Base-by-base conservation (phyloP, 352 stramenopile genomes). In the Thalassiosira livingstoniorum region DNA sequence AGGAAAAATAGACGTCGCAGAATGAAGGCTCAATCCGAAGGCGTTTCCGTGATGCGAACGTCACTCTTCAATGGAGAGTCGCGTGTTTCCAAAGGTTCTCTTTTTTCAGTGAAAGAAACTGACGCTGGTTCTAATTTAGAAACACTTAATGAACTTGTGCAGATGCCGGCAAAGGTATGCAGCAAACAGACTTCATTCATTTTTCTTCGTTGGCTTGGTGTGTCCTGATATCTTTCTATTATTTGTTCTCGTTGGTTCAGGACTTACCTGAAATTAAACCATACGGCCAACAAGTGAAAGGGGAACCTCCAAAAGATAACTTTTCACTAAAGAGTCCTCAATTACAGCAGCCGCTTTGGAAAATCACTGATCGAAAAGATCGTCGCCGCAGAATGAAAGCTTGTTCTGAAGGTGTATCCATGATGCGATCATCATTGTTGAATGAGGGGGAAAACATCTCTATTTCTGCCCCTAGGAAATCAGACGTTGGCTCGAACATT, bases 341-440 rank as follows among this genome's bases (percentile, higher is more conserved):
- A n/a, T n/a, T n/a, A n/a, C n/a, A n/a, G n/a, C n/a, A n/a, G n/a
- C n/a, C n/a, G n/a, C n/a, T n/a, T n/a, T n/a, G n/a, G n/a, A n/a
- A n/a, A n/a, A n/a, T n/a, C n/a, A n/a, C n/a, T n/a, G n/a, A n/a
- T n/a, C n/a, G n/a, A n/a, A n/a, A n/a, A n/a, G n/a, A n/a, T n/a
- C n/a, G n/a, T n/a, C 45, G 39, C 37, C 34, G 51, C 21, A 73
- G 78, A 32, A 5, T 58, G 29, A 74, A 53, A 42, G 43, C 71
- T 57, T 55, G 66, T 18, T 86, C 78, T 69, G 66, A 66, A 25
- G 78, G 78, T 51, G 78, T 86, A 34, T 75, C 61, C 51, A 57
- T 70, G 4, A 83, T 83, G 75, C 63, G 67, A 23, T 4, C 58
- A 65, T 34, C 32, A 57, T 0, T 43, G 23, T 3, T 42, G 10